Evolutionary conservation across 257 asterid genomes (phyloP).

Genomic region (Solanum neorickii): DNA sequence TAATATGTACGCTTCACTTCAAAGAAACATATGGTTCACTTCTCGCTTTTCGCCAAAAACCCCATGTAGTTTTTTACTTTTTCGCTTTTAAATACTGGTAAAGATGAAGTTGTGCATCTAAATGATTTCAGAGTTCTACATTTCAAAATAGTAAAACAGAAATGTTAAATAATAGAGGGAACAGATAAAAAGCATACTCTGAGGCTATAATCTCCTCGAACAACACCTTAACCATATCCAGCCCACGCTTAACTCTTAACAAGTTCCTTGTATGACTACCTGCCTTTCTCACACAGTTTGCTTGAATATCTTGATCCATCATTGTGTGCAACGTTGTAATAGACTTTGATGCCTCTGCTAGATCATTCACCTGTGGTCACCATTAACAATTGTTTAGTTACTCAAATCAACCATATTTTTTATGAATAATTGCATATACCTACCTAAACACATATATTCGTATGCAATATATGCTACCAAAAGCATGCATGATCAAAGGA

Average conservation of each 20-base stretch:
- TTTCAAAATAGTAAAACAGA: neutral
- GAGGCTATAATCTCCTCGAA: slow-evolving; percentile 68
- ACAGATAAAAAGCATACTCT: slow-evolving; percentile 34
- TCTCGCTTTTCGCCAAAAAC: neutral
- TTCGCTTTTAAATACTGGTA: neutral
- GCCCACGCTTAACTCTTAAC: slow-evolving; percentile 87
- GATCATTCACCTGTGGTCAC: slow-evolving; percentile 56
- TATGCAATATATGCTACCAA: neutral
- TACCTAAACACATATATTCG: neutral
- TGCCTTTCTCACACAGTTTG: slow-evolving; percentile 52
- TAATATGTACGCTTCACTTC: neutral
- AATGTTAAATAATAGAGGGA: neutral
- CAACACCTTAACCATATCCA: slow-evolving; percentile 84
- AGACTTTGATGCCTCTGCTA: slow-evolving; percentile 61
- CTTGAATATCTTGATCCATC: slow-evolving; percentile 70
- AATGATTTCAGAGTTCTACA: neutral
- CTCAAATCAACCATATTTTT: neutral
- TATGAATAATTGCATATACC: neutral
- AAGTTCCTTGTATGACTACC: slow-evolving; percentile 95
- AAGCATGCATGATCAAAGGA: neutral
- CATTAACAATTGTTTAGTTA: neutral
- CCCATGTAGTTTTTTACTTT: neutral
- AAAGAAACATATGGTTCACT: neutral
- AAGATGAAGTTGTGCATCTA: neutral
- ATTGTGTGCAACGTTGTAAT: slow-evolving; percentile 41